Base-by-base conservation (phyloP, 2,329 filamentous ascomycete genomes). In the Neodidymelliopsis sp. region DNA sequence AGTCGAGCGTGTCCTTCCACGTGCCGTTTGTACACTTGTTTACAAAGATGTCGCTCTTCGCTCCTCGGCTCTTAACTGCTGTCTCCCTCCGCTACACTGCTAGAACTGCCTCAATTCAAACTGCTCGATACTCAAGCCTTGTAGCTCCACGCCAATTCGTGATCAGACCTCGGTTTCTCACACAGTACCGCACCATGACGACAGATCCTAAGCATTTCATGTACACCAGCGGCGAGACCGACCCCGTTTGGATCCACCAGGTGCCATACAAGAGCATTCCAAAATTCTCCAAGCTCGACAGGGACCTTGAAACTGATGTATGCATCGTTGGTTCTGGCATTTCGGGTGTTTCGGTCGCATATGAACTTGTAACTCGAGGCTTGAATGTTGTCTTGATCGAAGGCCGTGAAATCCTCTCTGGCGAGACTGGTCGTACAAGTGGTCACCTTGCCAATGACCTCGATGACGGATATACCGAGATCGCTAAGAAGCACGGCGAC, bases 371-470 rank as follows among this genome's bases (percentile, higher is more conserved):
- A 18, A 74, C 54, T 5, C 76, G 79, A 12, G 81, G 81, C 0
- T 62, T 76, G 25, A 67, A 77, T 2, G 80, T 84, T 0, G 72
- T 78, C 2, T 68, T 84, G 56, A 68, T 84, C 9, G 81, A 84
- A 54, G 80, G 80, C 6, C 77, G 81, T 4, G 75, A 82, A n/a
- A 72, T 80, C 2, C 65, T 84, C 0, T 77, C 79, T 2, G 81
- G 81, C 2, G 82, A 84, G 61, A 78, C 76, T 0, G 80, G 80
- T 1, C 70, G 81, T 4, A 84, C 81, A 0, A 79, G 74, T 30
- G 81, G 81, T 0, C 81, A 84, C 57, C 63, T 84, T 22, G 75
- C 80, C 2, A 83, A 76, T 48, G 78, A 78, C 3, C 66, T 84
- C 2, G 82, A 84, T 22, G 81, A 82, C 40, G 76, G 77, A 2